Evolutionary conservation across 805 yeast genomes (phyloP).

Genomic region (Suhomyces tanzawaensis): DNA sequence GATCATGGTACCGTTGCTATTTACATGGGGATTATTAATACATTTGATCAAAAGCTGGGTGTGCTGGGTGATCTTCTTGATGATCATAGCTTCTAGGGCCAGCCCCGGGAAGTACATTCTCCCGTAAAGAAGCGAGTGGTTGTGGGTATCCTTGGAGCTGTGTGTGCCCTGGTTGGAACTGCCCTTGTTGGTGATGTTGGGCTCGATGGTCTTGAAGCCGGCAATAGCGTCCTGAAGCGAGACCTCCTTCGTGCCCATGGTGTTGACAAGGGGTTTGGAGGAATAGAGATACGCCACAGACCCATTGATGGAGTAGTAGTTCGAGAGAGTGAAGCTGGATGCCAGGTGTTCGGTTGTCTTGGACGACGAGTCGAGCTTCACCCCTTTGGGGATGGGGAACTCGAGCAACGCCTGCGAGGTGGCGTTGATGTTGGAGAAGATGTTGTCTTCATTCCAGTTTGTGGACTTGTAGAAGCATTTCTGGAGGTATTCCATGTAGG

Average conservation of each 20-base stretch:
- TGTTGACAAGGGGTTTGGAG: conserved; percentile 52
- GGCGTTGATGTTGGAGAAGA: conserved; percentile 72
- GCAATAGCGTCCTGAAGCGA: conserved; percentile 66
- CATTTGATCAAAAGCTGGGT: conserved; percentile 73
- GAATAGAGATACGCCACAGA: conserved; percentile 80
- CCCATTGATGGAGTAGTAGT: conserved; percentile 66
- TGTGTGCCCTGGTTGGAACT: not conserved
- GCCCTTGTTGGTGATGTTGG: conserved; percentile 20
- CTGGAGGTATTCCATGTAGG: conserved; percentile 84
- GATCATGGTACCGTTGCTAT: conserved; percentile 57
- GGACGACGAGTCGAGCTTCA: conserved; percentile 64
- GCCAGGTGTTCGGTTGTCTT: conserved; percentile 68
- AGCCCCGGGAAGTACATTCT: conserved; percentile 85
- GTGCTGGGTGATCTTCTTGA: conserved; percentile 55
- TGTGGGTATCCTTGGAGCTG: conserved; percentile 2
- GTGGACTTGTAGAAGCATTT: conserved; percentile 67
- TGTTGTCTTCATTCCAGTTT: conserved; percentile 76
- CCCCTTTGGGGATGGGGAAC: conserved; percentile 68
- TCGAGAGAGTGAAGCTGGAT: conserved; percentile 68
- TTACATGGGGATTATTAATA: conserved; percentile 61
- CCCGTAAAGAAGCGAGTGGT: conserved; percentile 64
- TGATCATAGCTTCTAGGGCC: conserved; percentile 81
- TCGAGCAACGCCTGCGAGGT: conserved; percentile 69
- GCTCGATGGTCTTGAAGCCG: conserved; percentile 62
- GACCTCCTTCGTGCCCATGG: conserved; percentile 50